These are phyloP conservation scores for Conticribra guillardii DNA, from an alignment of 108 stramenopile species.

Conservation along the genomic window DNA sequence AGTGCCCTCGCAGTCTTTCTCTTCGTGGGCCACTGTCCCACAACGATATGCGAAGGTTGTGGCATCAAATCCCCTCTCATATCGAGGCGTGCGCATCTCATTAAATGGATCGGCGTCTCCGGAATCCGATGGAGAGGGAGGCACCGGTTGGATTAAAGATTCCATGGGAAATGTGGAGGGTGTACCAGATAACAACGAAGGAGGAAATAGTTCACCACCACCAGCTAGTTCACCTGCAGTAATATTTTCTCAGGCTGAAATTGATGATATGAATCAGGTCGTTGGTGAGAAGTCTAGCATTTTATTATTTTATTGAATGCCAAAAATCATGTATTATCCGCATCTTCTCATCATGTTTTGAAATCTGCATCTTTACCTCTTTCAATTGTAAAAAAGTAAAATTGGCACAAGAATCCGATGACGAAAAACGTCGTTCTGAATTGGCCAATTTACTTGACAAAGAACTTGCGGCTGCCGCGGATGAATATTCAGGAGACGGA, in stretches of 20 bases:
- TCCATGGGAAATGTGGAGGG: conserved; percentile 21
- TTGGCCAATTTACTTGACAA: conserved; percentile 54
- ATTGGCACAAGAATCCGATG: conserved; percentile 62
- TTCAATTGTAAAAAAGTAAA: conserved; percentile 22
- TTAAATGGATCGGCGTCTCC: background rate
- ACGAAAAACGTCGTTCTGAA: conserved; percentile 55
- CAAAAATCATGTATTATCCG: background rate
- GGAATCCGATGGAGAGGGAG: conserved; percentile 12
- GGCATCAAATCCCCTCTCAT: too few relatives aligned
- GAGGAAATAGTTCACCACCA: background rate
- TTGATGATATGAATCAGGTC: conserved; percentile 69
- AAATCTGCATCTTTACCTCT: background rate
- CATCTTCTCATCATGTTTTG: background rate
- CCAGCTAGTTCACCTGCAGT: background rate
- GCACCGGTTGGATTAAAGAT: conserved; percentile 32
- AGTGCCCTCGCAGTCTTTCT: too few relatives aligned
- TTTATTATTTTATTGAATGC: background rate
- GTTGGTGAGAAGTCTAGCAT: conserved; percentile 29
- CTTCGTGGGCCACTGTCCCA: too few relatives aligned
- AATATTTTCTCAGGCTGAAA: conserved; percentile 49
- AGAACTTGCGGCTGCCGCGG: conserved; percentile 39
- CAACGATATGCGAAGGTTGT: too few relatives aligned
- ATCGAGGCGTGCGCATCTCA: too few relatives aligned
- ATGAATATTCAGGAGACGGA: background rate
- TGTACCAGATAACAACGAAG: background rate